Conservation (phyloP, 495 filamentous ascomycete genomes). For the Aspergillus conjunctus region DNA sequence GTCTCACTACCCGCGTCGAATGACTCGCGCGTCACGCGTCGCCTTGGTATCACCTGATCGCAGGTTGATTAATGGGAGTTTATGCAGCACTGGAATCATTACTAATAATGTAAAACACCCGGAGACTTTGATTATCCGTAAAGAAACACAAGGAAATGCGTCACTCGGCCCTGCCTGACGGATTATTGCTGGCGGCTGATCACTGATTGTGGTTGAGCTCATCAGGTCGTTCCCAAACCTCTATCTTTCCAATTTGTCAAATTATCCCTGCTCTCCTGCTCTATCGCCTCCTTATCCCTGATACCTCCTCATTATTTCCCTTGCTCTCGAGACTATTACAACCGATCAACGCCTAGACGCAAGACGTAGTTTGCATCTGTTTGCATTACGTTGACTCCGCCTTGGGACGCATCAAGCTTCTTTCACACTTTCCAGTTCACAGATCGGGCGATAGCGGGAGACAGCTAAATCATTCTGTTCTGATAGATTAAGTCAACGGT, state of each 20-base stretch:
- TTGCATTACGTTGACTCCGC: slow-evolving; percentile 34
- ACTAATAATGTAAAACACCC: slow-evolving; percentile 1
- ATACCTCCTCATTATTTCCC: slow-evolving; percentile 4
- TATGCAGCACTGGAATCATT: neutral
- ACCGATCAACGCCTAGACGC: slow-evolving; percentile 8
- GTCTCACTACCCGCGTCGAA: neutral
- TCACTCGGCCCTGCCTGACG: slow-evolving; percentile 23
- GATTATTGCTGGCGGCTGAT: slow-evolving; percentile 3
- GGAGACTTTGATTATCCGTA: slow-evolving; percentile 17
- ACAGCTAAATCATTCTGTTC: too few relatives aligned
- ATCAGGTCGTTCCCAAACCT: neutral
- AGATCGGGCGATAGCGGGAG: neutral
- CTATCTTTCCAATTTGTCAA: neutral
- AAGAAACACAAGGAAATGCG: slow-evolving; percentile 14
- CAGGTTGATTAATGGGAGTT: too few relatives aligned
- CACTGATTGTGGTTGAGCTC: slow-evolving; percentile 3
- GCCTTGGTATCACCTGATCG: neutral
- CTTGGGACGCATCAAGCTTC: slow-evolving; percentile 7
- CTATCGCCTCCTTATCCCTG: slow-evolving; percentile 8
- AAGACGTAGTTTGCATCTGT: slow-evolving; percentile 39
- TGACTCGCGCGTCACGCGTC: slow-evolving; percentile 11
- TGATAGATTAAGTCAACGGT: too few relatives aligned
- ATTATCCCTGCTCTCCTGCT: neutral
- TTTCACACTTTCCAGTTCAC: too few relatives aligned
- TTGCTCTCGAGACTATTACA: neutral